Conservation (phyloP, 208 protist genomes). For the Willaertia magna region DNA sequence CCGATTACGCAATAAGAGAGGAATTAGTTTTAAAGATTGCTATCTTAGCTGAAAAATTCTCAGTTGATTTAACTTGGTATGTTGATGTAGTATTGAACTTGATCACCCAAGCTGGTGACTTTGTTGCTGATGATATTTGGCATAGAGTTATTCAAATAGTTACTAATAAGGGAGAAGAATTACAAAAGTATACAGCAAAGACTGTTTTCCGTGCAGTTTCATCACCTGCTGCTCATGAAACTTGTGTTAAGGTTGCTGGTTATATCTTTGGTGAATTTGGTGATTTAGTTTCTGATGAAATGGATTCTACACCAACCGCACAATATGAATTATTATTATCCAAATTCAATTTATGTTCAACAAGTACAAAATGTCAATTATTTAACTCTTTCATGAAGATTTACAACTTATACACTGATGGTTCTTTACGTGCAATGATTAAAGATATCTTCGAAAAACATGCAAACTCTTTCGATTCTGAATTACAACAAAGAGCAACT, state of each 20-base stretch:
- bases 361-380: slow-evolving; percentile 67
- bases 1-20: slow-evolving; percentile 74
- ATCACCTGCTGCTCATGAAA: slow-evolving; percentile 26
- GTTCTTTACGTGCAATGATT: slow-evolving; percentile 49
- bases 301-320: slow-evolving; percentile 45
- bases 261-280: slow-evolving; percentile 94
- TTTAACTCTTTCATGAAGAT: slow-evolving; percentile 87
- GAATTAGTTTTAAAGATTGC: slow-evolving; percentile 81
- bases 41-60: slow-evolving; percentile 86
- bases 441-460: slow-evolving; percentile 52
- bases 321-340: slow-evolving; percentile 66
- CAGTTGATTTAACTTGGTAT: slow-evolving; percentile 79
- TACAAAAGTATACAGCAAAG: slow-evolving; percentile 71
- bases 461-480: slow-evolving; percentile 61
- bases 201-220: slow-evolving; percentile 66
- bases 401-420: slow-evolving; percentile 71
- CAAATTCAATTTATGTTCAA: slow-evolving; percentile 48
- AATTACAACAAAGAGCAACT: slow-evolving; percentile 89
- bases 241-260: slow-evolving; percentile 42
- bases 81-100: slow-evolving; percentile 89
- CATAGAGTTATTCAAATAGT: slow-evolving; percentile 82
- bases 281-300: slow-evolving; percentile 81
- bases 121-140: slow-evolving; percentile 77
- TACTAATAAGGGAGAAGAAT: slow-evolving; percentile 56
- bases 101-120: slow-evolving; percentile 83